These are phyloP conservation scores for Gyrodon lividus DNA, from an alignment of 768 basidiomycete species.

Conservation along the genomic window DNA sequence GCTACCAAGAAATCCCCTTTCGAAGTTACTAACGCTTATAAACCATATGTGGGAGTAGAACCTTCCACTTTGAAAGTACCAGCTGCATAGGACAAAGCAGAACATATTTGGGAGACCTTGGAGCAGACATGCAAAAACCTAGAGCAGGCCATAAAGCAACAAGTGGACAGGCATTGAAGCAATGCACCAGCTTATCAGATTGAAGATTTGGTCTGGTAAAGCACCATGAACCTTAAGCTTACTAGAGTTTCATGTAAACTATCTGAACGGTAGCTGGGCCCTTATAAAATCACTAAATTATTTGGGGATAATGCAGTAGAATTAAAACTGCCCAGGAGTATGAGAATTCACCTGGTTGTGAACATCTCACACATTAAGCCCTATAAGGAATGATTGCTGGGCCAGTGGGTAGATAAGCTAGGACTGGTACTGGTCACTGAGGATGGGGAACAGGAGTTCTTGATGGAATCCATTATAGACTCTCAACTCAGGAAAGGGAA, in stretches of 20 bases:
- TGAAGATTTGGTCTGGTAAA: no score
- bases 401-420: background rate
- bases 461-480: background rate
- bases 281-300: no score
- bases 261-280: no score
- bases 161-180: slow-evolving; percentile 11
- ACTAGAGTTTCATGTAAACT: no score
- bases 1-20: slow-evolving; percentile 28
- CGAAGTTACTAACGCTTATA: slow-evolving; percentile 21
- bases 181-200: background rate
- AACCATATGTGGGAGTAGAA: slow-evolving; percentile 15
- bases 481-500: background rate
- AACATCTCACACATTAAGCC: background rate
- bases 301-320: no score
- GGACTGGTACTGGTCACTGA: background rate
- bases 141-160: slow-evolving; percentile 18
- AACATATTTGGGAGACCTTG: no score
- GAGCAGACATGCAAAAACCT: background rate
- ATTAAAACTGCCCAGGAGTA: no score
- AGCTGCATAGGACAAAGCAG: slow-evolving; percentile 16
- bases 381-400: background rate
- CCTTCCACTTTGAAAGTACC: slow-evolving; percentile 1
- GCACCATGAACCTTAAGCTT: no score
- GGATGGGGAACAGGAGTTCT: background rate
- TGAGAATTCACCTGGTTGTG: background rate